These are phyloP conservation scores for Stagonosporopsis chrysanthemi DNA, from an alignment of 2,329 filamentous ascomycete genomes.

Conservation along the genomic window DNA sequence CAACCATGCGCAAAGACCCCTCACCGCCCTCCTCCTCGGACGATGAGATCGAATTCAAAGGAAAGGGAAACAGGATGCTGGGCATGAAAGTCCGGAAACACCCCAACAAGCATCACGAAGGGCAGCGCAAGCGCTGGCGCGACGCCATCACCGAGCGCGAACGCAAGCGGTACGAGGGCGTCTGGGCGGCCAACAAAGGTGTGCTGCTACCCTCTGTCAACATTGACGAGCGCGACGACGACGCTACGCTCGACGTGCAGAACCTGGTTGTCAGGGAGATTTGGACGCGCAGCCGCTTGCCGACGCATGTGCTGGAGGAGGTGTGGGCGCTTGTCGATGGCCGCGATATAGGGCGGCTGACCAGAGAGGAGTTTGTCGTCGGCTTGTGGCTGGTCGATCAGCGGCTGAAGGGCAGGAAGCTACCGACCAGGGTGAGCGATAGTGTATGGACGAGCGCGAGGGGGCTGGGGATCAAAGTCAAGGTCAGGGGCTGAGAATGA, in stretches of 20 bases:
- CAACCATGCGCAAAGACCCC: conserved; percentile 68
- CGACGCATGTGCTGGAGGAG: conserved; percentile 72
- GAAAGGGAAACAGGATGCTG: conserved; percentile 65
- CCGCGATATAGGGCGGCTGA: conserved; percentile 62
- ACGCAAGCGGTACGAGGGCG: conserved; percentile 80
- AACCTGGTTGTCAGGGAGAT: conserved; percentile 76
- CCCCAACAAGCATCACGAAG: conserved; percentile 76
- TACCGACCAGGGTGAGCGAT: conserved; percentile 73
- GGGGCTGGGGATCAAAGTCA: conserved; percentile 52
- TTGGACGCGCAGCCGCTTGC: conserved; percentile 75
- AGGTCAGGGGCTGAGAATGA: conserved; percentile 26
- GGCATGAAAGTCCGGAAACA: conserved; percentile 59
- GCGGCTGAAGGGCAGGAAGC: conserved; percentile 78
- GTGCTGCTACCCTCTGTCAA: conserved; percentile 43
- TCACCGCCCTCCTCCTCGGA: conserved; percentile 58
- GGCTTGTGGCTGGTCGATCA: conserved; percentile 86
- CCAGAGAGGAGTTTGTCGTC: conserved; percentile 78
- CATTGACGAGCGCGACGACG: background rate
- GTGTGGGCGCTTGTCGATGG: conserved; percentile 79
- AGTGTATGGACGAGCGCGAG: conserved; percentile 78
- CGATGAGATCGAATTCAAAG: conserved; percentile 61
- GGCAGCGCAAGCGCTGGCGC: conserved; percentile 76
- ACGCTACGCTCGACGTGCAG: conserved; percentile 60
- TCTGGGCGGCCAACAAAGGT: conserved; percentile 84
- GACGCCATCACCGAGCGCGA: conserved; percentile 76